phyloP scores from a whole-genome alignment of 352 stramenopile genomes.

The Globisporangium splendens region DNA sequence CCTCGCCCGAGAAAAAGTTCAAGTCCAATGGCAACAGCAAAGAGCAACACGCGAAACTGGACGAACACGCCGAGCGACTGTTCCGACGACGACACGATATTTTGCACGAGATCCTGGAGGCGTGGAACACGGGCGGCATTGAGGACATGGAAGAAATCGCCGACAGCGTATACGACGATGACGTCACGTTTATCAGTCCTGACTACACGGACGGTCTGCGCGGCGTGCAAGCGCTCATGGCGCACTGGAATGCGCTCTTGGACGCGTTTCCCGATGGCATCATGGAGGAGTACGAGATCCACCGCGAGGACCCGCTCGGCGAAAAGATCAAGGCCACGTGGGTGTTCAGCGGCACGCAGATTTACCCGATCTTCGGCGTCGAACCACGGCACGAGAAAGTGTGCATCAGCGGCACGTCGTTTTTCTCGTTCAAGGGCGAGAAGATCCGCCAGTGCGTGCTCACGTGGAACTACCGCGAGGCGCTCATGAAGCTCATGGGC shows the following conservation, averaged over 20 bases:
- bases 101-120: constrained; percentile 67
- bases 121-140: constrained; percentile 79
- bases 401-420: constrained; percentile 69
- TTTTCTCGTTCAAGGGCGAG: constrained; percentile 77
- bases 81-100: constrained; percentile 71
- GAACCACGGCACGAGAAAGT: constrained; percentile 74
- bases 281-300: constrained; percentile 81
- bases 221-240: constrained; percentile 67
- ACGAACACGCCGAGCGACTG: constrained; percentile 47
- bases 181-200: constrained; percentile 66
- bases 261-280: constrained; percentile 78
- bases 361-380: constrained; percentile 69
- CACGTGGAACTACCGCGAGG: constrained; percentile 73
- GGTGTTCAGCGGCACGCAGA: constrained; percentile 78
- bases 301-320: constrained; percentile 48
- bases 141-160: constrained; percentile 83
- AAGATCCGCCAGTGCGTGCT: constrained; percentile 69
- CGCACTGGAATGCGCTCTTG: constrained; percentile 62
- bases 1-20: constrained; percentile 29
- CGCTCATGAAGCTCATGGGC: constrained; percentile 71
- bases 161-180: constrained; percentile 65
- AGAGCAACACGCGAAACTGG: constrained; percentile 18
- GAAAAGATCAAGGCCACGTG: constrained; percentile 72
- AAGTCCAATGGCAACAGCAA: constrained; percentile 18
- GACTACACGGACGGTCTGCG: constrained; percentile 60